Conservation (phyloP, 257 asterid species). For the Forsythia viridissima region DNA sequence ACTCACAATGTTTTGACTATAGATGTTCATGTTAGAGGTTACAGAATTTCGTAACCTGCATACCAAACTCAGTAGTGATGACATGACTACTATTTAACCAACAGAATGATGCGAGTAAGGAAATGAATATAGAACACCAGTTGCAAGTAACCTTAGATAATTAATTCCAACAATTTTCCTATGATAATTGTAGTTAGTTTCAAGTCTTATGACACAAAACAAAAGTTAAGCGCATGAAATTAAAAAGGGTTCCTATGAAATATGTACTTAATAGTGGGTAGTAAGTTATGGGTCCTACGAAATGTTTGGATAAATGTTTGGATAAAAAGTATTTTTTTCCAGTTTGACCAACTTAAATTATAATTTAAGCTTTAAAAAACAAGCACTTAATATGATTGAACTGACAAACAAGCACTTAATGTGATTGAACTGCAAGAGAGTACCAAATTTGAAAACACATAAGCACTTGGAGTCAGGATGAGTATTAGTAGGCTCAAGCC, state of each 20-base stretch:
- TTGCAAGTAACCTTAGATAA: not conserved
- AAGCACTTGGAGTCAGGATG: not conserved
- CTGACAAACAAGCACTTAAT: too few species aligned
- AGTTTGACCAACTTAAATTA: too few species aligned
- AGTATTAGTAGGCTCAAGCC: not conserved
- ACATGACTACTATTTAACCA: not conserved
- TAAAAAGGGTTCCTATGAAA: too few species aligned
- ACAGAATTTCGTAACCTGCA: not conserved
- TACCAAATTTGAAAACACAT: not conserved
- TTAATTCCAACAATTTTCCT: not conserved
- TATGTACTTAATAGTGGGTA: too few species aligned
- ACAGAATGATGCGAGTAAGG: not conserved
- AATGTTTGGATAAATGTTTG: too few species aligned
- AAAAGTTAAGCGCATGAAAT: too few species aligned
- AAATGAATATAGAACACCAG: not conserved
- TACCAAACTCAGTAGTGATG: not conserved
- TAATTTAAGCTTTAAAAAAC: too few species aligned
- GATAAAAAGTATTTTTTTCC: too few species aligned
- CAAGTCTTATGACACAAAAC: not conserved
- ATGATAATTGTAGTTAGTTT: not conserved
- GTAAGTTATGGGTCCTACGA: too few species aligned
- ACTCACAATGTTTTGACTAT: not conserved
- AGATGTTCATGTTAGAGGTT: not conserved
- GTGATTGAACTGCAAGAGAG: not conserved
- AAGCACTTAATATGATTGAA: too few species aligned